These are phyloP conservation scores for Byssothecium circinans DNA, from an alignment of 2,329 filamentous ascomycete species.

Conservation along the genomic window DNA sequence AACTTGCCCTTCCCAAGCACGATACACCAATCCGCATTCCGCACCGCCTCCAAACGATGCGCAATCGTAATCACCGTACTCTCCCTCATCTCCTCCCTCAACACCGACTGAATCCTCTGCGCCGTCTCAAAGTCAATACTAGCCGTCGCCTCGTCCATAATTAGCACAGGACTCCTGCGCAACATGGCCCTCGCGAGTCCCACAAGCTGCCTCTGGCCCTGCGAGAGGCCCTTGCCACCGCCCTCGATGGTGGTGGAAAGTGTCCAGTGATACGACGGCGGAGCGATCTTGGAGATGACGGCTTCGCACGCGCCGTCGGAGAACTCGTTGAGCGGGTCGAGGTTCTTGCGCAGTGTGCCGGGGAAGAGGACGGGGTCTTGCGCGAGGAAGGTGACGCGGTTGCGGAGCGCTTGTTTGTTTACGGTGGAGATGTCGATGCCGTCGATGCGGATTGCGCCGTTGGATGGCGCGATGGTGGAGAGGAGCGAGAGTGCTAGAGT, in stretches of 20 bases:
- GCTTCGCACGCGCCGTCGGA: constrained; percentile 56
- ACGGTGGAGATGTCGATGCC: constrained; percentile 62
- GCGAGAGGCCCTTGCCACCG: constrained; percentile 63
- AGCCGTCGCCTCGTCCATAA: constrained; percentile 68
- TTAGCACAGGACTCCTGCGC: constrained; percentile 61
- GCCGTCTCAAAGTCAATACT: constrained; percentile 66
- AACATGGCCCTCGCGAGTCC: constrained; percentile 65
- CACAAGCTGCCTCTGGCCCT: constrained; percentile 67
- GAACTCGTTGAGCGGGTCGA: constrained; percentile 63
- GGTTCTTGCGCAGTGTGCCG: constrained; percentile 62
- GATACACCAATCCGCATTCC: constrained; percentile 59
- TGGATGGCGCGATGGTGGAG: constrained; percentile 54
- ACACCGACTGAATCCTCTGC: constrained; percentile 55
- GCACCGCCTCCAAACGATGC: constrained; percentile 65
- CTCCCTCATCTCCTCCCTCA: constrained; percentile 58
- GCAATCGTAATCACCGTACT: constrained; percentile 68
- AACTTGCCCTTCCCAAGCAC: constrained; percentile 57
- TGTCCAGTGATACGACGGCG: constrained; percentile 56
- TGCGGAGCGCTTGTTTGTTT: constrained; percentile 61
- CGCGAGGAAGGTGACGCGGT: constrained; percentile 66
- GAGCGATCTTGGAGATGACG: constrained; percentile 58
- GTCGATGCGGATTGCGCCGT: constrained; percentile 62
- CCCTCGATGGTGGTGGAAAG: constrained; percentile 60
- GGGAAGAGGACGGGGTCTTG: constrained; percentile 69
- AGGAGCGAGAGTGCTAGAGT: constrained; percentile 68